Base-by-base conservation (phyloP, 2,329 filamentous ascomycete genomes). In the Trichoderma sp. region DNA sequence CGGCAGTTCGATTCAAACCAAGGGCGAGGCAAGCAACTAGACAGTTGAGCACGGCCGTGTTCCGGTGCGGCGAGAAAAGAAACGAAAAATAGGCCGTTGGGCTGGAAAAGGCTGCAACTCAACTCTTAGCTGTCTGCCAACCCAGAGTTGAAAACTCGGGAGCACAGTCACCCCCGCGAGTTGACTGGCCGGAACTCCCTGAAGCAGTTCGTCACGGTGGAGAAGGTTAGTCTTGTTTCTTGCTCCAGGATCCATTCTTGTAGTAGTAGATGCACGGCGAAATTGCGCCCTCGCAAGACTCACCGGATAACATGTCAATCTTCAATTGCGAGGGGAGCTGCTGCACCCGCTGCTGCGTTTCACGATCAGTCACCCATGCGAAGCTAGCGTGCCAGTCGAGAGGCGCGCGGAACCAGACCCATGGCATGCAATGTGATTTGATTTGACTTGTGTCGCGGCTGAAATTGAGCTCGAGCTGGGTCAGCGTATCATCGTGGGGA, bases 401-500 rank as follows among this genome's bases (percentile, higher is more conserved):
- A 71, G 60, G n/a, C 58, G 60, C 60, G 60, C 68, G 56, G 68
- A 71, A 64, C 58, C 30, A 71, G 60, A 28, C 51, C 56, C 68
- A 71, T 63, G 58, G 60, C 60, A 56, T 64, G 60, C 58, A 57
- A 26, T 56, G 30, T 71, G 60, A 56, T 71, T 58, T 47, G 58
- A 30, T 56, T 15, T 43, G 39, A 43, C 15, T 43, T 28, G 32
- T 67, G 64, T 58, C 64, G 64, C 47, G 64, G 64, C 64, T 67
- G 64, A 67, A 67, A 57, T 64, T 51, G 68, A 71, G 68, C 39
- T 43, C 60, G 60, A 71, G 68, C 39, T 64, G 34, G 68, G 68
- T 71, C 68, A 71, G 58, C 68, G 68, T 71, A 36, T 39, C 66
- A 70, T 62, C 66, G 66, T 70, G 66, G 66, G 66, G 57, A 62